phyloP scores from a whole-genome alignment of 2,329 filamentous ascomycete genomes.

The Scorias spongiosa region DNA sequence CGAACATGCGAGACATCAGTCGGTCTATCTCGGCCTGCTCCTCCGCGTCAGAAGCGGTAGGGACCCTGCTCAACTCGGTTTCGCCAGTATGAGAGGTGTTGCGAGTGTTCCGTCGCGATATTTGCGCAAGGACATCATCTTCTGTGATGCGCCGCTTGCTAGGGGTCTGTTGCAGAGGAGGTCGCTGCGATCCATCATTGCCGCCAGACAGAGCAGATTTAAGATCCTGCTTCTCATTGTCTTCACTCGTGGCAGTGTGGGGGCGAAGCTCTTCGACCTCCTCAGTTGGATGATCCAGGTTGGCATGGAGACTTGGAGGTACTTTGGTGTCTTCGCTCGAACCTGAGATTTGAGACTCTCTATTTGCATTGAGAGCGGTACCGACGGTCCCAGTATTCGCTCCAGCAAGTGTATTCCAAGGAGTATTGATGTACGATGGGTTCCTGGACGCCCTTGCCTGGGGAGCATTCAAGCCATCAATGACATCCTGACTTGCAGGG shows the following conservation, averaged over 20 bases:
- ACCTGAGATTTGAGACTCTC: background rate
- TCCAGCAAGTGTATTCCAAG: background rate
- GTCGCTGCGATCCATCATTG: background rate
- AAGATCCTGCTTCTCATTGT: background rate
- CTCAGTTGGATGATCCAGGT: constrained; percentile 6
- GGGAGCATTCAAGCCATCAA: constrained; percentile 9
- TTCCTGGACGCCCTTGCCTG: background rate
- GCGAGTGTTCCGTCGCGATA: constrained; percentile 36
- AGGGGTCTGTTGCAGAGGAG: background rate
- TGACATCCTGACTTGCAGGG: constrained; percentile 12
- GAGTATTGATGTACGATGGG: background rate
- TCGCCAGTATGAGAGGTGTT: constrained; percentile 9
- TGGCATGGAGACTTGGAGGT: constrained; percentile 1
- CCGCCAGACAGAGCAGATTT: background rate
- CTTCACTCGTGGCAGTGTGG: background rate
- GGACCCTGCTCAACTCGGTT: constrained; percentile 8
- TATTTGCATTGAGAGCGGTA: background rate
- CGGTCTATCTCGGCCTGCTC: constrained; percentile 42
- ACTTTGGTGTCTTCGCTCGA: constrained; percentile 4
- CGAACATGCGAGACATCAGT: constrained; percentile 58
- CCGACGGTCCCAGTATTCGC: background rate
- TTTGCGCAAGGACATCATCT: constrained; percentile 35
- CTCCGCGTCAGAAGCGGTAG: constrained; percentile 13
- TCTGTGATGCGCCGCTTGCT: constrained; percentile 25
- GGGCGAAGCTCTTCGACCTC: constrained; percentile 4